Percentiles rank a stretch among this genome's conserved stretches.
Evolutionary conservation across 345 rosid species (phyloP).

Genomic region (Citrus sinensis): DVS_A1.0 CM039163.1:44700001-44700500

Average conservation of each 20-base stretch:
- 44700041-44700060: neutral
- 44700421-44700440: conserved; percentile 56
- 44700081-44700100: neutral
- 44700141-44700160: conserved; percentile 38
- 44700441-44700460: conserved; percentile 68
- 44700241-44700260: conserved; percentile 43
- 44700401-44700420: conserved; percentile 46
- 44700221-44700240: conserved; percentile 17
- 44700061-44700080: neutral
- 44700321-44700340: conserved; percentile 48
- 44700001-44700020: neutral
- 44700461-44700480: conserved; percentile 51
- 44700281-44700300: conserved; percentile 31
- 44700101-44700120: conserved; percentile 43
- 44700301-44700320: conserved; percentile 51
- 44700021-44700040: neutral
- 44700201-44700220: conserved; percentile 8
- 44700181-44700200: conserved; percentile 49
- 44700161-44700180: conserved; percentile 62
- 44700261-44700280: conserved; percentile 63
- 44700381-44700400: conserved; percentile 33
- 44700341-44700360: conserved; percentile 34
- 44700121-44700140: conserved; percentile 50
- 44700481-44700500: conserved; percentile 62
- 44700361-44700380: conserved; percentile 36